Evolutionary conservation across 2,329 filamentous ascomycete species (phyloP), one percentile per base, ranked within the genome.

Genomic region (Aspergillus pseudonomiae): DNA sequence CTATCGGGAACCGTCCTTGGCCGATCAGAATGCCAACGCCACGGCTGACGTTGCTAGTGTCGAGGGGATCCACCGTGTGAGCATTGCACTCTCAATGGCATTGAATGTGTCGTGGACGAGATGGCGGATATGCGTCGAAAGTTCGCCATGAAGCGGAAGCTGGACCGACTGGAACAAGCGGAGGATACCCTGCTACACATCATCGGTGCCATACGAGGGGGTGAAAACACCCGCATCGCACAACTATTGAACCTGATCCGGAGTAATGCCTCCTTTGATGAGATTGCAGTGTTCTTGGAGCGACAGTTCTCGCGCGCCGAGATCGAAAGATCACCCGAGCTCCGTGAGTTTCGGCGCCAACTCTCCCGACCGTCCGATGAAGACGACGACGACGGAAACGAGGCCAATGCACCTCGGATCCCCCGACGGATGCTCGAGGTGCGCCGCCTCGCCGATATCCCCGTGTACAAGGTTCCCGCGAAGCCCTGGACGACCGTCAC

Each of bases 401-500:
- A 52, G 10, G 26, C n/a, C 4, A 53, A 11, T n/a, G 19, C 19
- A 6, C 50, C 50, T 11, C 50, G 50, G 6, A 53, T 53, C 6
- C 50, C 50, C 11, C 63, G 66, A 14, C 67, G 65, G 6, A 64
- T 73, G 24, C 63, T 74, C 32, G 68, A 70, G 5, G 68, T 74
- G 9, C 65, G 69, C 50, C 69, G 72, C 6, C 63, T 75, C 6
- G 66, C 68, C 26, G 73, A 75, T 53, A 68, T 65, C 16, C 72
- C 72, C 2, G 61, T 73, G 0, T 66, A 68, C 21, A 59, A 65
- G 3, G 73, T 75, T 1, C 73, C 73, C 4, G 74, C 73, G 1
- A 72, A 69, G 39, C 73, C 74, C 5, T 77, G 74, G 74, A 77
- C 75, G n/a, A 71, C 65, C 12, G 70, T 75, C 39, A 77, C 74